These are phyloP conservation scores for Colletotrichum sansevieriae DNA, from an alignment of 2,329 filamentous ascomycete species.

Conservation along the genomic window DNA sequence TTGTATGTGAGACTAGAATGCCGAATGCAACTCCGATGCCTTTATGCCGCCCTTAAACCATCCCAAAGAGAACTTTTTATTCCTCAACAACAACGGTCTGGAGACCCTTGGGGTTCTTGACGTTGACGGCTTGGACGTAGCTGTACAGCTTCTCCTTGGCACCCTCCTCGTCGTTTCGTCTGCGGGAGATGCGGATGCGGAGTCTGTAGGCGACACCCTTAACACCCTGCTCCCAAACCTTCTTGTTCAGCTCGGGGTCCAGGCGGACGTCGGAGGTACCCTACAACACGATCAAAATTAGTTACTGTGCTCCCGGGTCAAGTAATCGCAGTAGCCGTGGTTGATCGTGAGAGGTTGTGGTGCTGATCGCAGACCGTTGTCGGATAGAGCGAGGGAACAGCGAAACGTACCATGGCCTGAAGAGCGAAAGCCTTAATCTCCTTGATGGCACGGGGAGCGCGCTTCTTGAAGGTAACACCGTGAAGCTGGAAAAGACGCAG, in stretches of 20 bases:
- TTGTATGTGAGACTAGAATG: conserved; percentile 53
- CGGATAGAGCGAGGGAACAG: conserved; percentile 21
- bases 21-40: conserved; percentile 62
- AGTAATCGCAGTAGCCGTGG: not conserved
- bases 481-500: conserved; percentile 75
- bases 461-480: conserved; percentile 99
- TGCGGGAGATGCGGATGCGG: conserved; percentile 97
- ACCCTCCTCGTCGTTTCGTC: conserved; percentile 99
- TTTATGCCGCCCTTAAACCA: conserved; percentile 57
- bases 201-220: conserved; percentile 99
- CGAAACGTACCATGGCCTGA: conserved; percentile 89
- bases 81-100: conserved; percentile 89
- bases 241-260: conserved; percentile 99
- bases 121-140: conserved; percentile 99
- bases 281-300: conserved; percentile 62
- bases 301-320: conserved; percentile 19
- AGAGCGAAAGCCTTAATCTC: conserved; percentile 97
- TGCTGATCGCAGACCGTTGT: not conserved
- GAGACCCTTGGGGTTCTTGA: conserved; percentile 99
- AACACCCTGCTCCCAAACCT: conserved; percentile 99
- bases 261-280: conserved; percentile 97
- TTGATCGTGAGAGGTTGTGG: not conserved
- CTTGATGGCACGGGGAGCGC: conserved; percentile 98
- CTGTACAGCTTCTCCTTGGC: conserved; percentile 99
- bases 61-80: conserved; percentile 62